phyloP scores from a whole-genome alignment of 1,284 basidiomycete species.

The Neolentinus lepideus region DNA sequence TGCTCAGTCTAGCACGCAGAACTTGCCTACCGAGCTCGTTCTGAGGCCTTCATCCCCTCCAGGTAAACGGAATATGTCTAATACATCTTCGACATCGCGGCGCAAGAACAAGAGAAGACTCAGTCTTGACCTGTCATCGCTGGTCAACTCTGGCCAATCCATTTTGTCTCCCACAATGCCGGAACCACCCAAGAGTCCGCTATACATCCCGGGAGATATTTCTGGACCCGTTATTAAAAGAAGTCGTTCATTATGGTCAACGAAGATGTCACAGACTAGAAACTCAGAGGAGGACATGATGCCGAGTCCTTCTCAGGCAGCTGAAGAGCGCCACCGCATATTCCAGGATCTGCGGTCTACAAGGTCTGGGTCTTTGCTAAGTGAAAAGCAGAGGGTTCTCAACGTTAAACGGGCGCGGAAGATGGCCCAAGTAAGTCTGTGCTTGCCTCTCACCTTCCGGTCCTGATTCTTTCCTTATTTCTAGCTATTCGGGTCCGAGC shows the following conservation, averaged over 20 bases:
- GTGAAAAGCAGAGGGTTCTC: constrained; percentile 26
- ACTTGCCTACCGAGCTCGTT: constrained; percentile 30
- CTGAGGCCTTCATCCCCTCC: constrained; percentile 3
- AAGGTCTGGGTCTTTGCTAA: constrained; percentile 6
- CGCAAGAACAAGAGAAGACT: constrained; percentile 13
- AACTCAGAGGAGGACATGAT: background rate
- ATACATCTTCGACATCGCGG: constrained; percentile 12
- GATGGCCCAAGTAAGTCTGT: constrained; percentile 34
- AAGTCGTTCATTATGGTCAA: constrained; percentile 12
- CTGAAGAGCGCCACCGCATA: background rate
- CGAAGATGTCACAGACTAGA: background rate
- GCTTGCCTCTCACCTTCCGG: background rate
- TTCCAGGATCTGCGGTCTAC: background rate
- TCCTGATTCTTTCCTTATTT: constrained; percentile 5
- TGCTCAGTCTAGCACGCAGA: constrained; percentile 13
- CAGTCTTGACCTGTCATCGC: constrained; percentile 18
- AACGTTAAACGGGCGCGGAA: constrained; percentile 39
- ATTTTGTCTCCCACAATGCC: background rate
- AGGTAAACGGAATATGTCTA: background rate
- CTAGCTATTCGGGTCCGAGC: constrained; percentile 42
- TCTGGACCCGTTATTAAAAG: constrained; percentile 9
- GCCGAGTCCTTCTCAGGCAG: background rate
- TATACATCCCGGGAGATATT: background rate
- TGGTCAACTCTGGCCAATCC: background rate
- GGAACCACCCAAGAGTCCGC: background rate